These are phyloP conservation scores for Melanogaster broomeanus DNA, from an alignment of 768 basidiomycete genomes.

Conservation along the genomic window DNA sequence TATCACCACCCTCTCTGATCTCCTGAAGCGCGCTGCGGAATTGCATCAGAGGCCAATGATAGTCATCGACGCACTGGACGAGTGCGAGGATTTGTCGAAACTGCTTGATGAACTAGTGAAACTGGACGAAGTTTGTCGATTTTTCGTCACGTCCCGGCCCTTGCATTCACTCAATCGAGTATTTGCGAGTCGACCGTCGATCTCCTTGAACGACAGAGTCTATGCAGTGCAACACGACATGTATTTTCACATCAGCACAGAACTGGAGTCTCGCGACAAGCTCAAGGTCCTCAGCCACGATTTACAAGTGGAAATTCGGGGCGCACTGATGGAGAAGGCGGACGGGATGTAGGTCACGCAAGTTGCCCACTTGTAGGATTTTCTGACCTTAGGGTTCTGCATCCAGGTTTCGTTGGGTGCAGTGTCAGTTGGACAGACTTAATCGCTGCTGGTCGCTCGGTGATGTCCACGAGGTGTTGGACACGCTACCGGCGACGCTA, in stretches of 20 bases:
- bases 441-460: neutral
- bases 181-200: neutral
- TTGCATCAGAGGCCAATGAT: slow-evolving; percentile 1
- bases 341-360: slow-evolving; percentile 4
- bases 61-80: slow-evolving; percentile 13
- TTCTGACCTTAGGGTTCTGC: slow-evolving; percentile 9
- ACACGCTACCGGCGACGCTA: neutral
- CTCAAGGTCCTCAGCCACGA: neutral
- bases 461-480: neutral
- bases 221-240: neutral
- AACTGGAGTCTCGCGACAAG: neutral
- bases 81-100: slow-evolving; percentile 2
- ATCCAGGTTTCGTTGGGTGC: neutral
- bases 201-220: neutral
- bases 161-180: neutral
- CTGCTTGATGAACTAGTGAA: neutral
- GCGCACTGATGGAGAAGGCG: neutral
- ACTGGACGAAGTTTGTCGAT: neutral
- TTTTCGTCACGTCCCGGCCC: slow-evolving; percentile 7
- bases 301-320: neutral
- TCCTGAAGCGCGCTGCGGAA: neutral
- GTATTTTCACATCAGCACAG: neutral
- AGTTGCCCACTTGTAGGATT: slow-evolving; percentile 2
- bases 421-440: slow-evolving; percentile 5
- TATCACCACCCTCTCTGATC: neutral